Percentiles rank a stretch among this genome's conserved stretches.
Evolutionary conservation across 148 eudicot species (phyloP).

Genomic region (Pharnaceum exiguum): DNA sequence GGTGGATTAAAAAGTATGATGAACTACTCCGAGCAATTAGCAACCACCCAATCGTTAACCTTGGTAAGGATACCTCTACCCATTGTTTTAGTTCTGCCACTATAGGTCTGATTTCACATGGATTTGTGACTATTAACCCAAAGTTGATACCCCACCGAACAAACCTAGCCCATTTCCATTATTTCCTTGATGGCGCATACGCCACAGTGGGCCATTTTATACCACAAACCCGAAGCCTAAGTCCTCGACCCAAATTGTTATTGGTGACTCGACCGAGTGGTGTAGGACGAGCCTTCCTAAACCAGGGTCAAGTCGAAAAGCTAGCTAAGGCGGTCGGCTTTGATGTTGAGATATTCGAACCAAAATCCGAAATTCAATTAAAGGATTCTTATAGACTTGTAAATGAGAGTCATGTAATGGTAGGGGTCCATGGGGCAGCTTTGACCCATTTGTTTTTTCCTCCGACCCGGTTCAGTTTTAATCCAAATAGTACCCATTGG

Average conservation of each 20-base stretch:
- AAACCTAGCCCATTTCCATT: conserved; percentile 33
- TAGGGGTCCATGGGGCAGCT: conserved; percentile 61
- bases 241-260: conserved; percentile 40
- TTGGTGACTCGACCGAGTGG: conserved; percentile 25
- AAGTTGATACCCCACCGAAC: conserved; percentile 10
- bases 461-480: conserved; percentile 40
- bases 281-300: conserved; percentile 35
- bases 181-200: conserved; percentile 32
- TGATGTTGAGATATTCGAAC: conserved; percentile 39
- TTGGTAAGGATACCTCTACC: conserved; percentile 34
- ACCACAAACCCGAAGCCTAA: conserved; percentile 6
- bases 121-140: conserved; percentile 42
- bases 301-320: conserved; percentile 23
- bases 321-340: conserved; percentile 37
- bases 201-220: conserved; percentile 9
- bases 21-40: conserved; percentile 28
- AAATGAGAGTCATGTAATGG: conserved; percentile 42
- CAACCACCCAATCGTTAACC: conserved; percentile 35
- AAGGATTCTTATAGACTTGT: conserved; percentile 31
- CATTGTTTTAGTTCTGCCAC: conserved; percentile 49
- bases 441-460: conserved; percentile 45
- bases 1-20: conserved; percentile 58
- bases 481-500: conserved; percentile 55
- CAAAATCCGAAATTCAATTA: conserved; percentile 32
- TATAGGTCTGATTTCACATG: conserved; percentile 49